Percentiles rank a stretch among this genome's conserved stretches.
Conservation (phyloP, 2,329 filamentous ascomycete genomes). For the Ramularia endophylla region DNA sequence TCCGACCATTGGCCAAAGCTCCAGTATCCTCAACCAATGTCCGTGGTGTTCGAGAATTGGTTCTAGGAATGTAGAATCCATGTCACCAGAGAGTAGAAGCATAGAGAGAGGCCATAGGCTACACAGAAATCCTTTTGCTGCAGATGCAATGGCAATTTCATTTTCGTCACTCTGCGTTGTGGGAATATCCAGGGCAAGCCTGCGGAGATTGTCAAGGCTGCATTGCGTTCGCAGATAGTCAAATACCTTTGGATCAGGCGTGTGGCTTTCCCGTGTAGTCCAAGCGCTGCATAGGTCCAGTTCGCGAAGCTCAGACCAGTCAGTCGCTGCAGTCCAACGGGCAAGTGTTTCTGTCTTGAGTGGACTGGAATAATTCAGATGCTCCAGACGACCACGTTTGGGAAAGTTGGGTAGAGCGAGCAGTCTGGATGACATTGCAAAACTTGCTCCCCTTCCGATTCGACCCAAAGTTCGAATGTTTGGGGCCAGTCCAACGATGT, state of each 20-base stretch:
- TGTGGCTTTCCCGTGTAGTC: too few relatives aligned
- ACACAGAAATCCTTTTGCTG: neutral
- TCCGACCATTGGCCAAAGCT: neutral
- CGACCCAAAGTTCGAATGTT: neutral
- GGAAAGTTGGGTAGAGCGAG: too few relatives aligned
- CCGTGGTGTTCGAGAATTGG: constrained; percentile 1
- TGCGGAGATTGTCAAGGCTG: neutral
- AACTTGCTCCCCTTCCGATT: too few relatives aligned
- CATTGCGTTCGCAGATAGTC: neutral
- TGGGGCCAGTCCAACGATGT: neutral
- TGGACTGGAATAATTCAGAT: too few relatives aligned
- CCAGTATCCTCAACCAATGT: neutral
- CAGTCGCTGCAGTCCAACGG: too few relatives aligned
- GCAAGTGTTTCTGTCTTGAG: too few relatives aligned
- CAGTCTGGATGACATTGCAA: too few relatives aligned
- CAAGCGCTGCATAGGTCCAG: too few relatives aligned
- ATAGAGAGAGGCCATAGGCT: neutral
- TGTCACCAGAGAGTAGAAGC: neutral
- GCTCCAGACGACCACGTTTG: too few relatives aligned
- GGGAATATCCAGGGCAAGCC: neutral
- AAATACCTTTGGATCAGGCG: neutral
- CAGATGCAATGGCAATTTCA: neutral
- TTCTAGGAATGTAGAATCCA: neutral
- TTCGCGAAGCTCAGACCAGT: too few relatives aligned
- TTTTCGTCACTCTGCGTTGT: neutral